Base-by-base conservation (phyloP, 805 yeast genomes). In the Ogataea glucozyma region DNA sequence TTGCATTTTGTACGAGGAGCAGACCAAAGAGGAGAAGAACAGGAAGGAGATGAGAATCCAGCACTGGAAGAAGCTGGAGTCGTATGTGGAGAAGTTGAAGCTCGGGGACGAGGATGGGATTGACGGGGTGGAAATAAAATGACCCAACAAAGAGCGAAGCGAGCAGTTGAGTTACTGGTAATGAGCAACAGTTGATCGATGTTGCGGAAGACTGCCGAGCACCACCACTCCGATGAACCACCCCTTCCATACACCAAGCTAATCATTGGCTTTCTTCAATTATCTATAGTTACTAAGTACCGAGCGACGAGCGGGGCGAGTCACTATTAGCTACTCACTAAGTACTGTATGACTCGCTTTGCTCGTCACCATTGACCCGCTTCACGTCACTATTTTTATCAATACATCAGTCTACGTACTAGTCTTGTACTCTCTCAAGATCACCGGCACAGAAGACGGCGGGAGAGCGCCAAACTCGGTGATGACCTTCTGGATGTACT, bases 401-500 rank as follows among this genome's bases (percentile, higher is more conserved):
- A 29, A 31, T 39, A 8, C 31, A 14, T 22, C 33, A 18, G 18
- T 20, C 26, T 34, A 61, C 37, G 55, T 53, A n/a, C 59, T 48
- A 41, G 62, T 58, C 65, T 88, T 88, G 65, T 91, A 93, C 65
- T 93, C 99, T 67, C 98, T 79, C 56, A 93, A 71, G 48, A 93
- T 88, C 37, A 93, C 98, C 20, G 99, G 99, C 44, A 93, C 98
- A 1, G 98, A 88, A n/a, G 95, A 85, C 31, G 99, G 96, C 9
- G 99, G 99, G 53, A 93, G 73, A 2, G 96, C 88, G 21, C 99
- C 99, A 51, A 91, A 80, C 64, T 93, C 99, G 2, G 98, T 93
- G 41, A 93, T 88, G 46, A 93, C 88, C 69, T 93, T 93, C 62
- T 91, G 90, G 57, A 93, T 88, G 59, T 85, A 87, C 53, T 83